A percentile compares a stretch with the other conserved stretches of the same genome.
These are phyloP conservation scores for Calophaca sinica DNA, from an alignment of 306 rosid genomes.

Conservation along the genomic window DNA sequence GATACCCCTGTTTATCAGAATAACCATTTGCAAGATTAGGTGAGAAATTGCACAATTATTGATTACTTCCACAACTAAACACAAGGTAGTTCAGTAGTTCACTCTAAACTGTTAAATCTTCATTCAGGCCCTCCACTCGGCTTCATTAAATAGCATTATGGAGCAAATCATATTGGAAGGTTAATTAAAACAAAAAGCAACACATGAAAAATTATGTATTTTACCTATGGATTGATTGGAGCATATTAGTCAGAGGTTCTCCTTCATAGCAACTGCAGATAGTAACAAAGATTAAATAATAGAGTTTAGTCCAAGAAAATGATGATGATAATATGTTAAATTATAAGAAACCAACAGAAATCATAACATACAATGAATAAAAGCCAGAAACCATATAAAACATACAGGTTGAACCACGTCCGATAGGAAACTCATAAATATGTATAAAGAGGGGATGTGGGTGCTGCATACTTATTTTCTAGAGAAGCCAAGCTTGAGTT, in stretches of 20 bases:
- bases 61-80: slow-evolving; percentile 16
- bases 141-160: slow-evolving; percentile 16
- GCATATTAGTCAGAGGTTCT: slow-evolving; percentile 57
- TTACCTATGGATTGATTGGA: slow-evolving; percentile 68
- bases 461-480: slow-evolving; percentile 44
- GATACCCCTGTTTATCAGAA: slow-evolving; percentile 58
- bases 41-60: slow-evolving; percentile 9
- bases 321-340: not conserved
- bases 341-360: slow-evolving; percentile 2
- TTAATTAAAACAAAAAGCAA: slow-evolving; percentile 16
- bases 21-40: slow-evolving; percentile 26
- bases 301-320: slow-evolving; percentile 7
- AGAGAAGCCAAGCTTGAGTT: slow-evolving; percentile 16
- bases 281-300: slow-evolving; percentile 13
- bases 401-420: not conserved
- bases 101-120: slow-evolving; percentile 29
- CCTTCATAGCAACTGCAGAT: slow-evolving; percentile 68
- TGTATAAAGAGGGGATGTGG: not conserved
- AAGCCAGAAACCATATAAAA: slow-evolving; percentile 7
- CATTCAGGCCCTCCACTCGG: not conserved
- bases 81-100: slow-evolving; percentile 4
- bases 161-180: slow-evolving; percentile 17
- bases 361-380: slow-evolving; percentile 6
- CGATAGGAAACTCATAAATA: slow-evolving; percentile 5
- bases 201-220: not conserved